Conservation (phyloP, 768 basidiomycete genomes). For the Calocera viscosa region DNA sequence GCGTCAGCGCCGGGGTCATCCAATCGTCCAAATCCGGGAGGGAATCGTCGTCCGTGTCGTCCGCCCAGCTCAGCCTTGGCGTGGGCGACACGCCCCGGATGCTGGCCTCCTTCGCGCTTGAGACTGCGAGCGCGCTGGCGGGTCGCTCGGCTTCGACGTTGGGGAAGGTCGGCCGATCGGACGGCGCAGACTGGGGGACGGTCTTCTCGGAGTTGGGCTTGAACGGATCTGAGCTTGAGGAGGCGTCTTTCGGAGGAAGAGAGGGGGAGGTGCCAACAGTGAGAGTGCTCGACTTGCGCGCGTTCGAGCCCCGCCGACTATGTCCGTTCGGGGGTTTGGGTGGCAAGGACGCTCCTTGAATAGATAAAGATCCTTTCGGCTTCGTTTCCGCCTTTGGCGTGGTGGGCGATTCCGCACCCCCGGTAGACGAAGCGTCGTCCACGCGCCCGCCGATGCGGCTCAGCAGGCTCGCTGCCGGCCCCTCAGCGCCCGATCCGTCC, state of each 20-base stretch:
- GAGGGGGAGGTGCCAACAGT: neutral
- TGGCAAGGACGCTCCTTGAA: neutral
- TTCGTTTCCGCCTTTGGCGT: neutral
- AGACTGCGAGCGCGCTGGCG: neutral
- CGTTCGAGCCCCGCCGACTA: neutral
- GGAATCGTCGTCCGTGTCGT: constrained; percentile 4
- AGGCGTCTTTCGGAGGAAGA: neutral
- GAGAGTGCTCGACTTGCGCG: neutral
- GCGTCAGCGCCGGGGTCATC: constrained; percentile 1
- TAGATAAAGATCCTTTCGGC: neutral
- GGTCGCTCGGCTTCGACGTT: neutral
- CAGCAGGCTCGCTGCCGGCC: neutral
- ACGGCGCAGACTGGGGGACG: neutral
- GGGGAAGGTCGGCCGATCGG: neutral
- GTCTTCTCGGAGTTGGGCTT: neutral
- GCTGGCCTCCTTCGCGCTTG: neutral
- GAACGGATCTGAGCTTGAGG: neutral
- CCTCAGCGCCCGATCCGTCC: neutral
- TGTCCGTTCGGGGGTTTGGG: neutral
- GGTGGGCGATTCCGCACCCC: neutral
- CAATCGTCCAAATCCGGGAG: constrained; percentile 1
- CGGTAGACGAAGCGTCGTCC: neutral
- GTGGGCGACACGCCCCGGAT: neutral
- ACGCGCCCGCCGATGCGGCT: neutral
- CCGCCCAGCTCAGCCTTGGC: neutral